These are phyloP conservation scores for Haematococcus lacustris DNA, from an alignment of 139 green algal genomes.

Conservation along the genomic window DNA sequence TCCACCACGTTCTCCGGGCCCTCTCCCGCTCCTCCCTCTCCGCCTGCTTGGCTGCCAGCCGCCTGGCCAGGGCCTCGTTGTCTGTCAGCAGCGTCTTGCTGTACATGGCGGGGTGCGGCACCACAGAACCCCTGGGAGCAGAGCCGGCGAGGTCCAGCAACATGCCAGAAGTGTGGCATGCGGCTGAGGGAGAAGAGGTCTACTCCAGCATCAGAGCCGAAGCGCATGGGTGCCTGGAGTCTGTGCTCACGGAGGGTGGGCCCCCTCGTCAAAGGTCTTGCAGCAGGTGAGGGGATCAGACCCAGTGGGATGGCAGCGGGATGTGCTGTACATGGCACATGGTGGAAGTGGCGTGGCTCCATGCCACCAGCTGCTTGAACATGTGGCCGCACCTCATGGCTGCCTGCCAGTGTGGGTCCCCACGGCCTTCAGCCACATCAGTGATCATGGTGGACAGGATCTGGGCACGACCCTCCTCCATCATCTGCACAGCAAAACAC, in stretches of 20 bases:
- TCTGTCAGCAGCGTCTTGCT: conserved; percentile 32
- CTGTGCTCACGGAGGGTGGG: background rate
- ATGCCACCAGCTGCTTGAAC: background rate
- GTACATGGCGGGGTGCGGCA: conserved; percentile 19
- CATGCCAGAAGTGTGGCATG: background rate
- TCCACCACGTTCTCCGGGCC: too few species aligned
- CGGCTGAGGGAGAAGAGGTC: background rate
- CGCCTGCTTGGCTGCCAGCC: background rate
- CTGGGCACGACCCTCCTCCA: conserved; percentile 13
- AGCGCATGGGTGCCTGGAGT: background rate
- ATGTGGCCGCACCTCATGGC: conserved; percentile 25
- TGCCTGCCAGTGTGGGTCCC: conserved; percentile 32
- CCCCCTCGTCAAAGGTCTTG: background rate
- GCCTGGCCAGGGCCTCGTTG: conserved; percentile 5
- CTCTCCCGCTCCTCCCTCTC: too few species aligned
- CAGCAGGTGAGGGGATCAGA: background rate
- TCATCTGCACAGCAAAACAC: conserved; percentile 4
- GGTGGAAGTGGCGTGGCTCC: too few species aligned
- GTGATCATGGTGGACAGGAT: conserved; percentile 28
- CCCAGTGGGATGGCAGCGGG: background rate
- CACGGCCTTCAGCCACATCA: conserved; percentile 20
- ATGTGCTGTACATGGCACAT: background rate
- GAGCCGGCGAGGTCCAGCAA: background rate
- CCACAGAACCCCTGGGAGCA: conserved; percentile 24
- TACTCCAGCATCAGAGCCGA: background rate